These are phyloP conservation scores for Magnusiomyces paraingens DNA, from an alignment of 1,139 yeast species.

Conservation along the genomic window DNA sequence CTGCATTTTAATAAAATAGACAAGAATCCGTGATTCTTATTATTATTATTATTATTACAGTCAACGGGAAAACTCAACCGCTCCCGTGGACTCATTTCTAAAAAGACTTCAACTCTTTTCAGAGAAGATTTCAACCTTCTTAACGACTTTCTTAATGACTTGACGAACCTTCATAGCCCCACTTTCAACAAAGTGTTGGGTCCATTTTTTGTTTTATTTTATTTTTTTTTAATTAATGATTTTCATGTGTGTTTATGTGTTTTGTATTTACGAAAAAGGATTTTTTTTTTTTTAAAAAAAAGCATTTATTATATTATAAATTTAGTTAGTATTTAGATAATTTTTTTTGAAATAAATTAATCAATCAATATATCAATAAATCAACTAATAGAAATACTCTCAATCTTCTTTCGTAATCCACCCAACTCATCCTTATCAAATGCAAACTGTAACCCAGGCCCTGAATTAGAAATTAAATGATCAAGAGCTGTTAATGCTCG, in stretches of 20 bases:
- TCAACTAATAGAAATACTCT: background rate
- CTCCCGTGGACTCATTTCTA: too few species aligned
- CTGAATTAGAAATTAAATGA: background rate
- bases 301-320: too few species aligned
- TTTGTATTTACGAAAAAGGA: background rate
- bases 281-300: background rate
- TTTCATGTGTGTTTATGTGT: background rate
- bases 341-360: too few species aligned
- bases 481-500: background rate
- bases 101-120: background rate
- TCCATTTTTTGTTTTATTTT: background rate
- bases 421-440: slow-evolving; percentile 1
- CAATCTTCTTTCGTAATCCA: background rate
- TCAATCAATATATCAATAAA: background rate
- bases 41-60: background rate
- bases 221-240: background rate
- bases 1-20: slow-evolving; percentile 6
- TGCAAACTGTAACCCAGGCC: background rate
- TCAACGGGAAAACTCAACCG: slow-evolving; percentile 9
- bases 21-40: background rate
- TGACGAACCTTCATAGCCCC: background rate
- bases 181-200: background rate
- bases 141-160: slow-evolving; percentile 1
- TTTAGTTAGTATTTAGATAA: too few species aligned
- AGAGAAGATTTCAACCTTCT: slow-evolving; percentile 2